Conservation (phyloP, 352 stramenopile genomes). For the Phytopythium mirpurense region DNA sequence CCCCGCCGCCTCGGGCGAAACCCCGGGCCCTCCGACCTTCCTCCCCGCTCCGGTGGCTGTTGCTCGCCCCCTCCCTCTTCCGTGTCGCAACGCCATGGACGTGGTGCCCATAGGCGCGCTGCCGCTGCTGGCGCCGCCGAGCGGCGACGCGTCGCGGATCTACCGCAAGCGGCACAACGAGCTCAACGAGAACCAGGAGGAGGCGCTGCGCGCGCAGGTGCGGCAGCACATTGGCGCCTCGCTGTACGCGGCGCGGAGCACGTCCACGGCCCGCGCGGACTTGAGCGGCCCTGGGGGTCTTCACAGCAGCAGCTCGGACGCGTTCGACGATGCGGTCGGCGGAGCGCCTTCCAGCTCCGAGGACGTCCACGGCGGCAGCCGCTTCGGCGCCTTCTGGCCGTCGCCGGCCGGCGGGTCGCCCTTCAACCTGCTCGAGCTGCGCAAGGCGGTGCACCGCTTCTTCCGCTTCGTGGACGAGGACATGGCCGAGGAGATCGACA, state of each 20-base stretch:
- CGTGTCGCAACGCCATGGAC: too few relatives aligned
- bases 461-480: constrained; percentile 44
- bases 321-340: constrained; percentile 3
- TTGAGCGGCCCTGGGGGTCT: not conserved
- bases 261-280: not conserved
- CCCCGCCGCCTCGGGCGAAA: too few relatives aligned
- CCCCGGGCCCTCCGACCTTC: too few relatives aligned
- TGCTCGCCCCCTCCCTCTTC: too few relatives aligned
- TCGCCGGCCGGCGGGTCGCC: constrained; percentile 3
- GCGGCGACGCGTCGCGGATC: constrained; percentile 25
- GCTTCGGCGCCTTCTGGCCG: constrained; percentile 19
- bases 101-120: constrained; percentile 15
- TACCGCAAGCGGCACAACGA: constrained; percentile 39
- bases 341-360: not conserved
- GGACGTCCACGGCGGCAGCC: constrained; percentile 7
- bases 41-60: too few relatives aligned
- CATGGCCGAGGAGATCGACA: constrained; percentile 48
- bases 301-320: constrained; percentile 9
- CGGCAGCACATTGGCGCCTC: constrained; percentile 33
- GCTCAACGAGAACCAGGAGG: constrained; percentile 40
- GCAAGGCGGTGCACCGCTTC: constrained; percentile 30
- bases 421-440: constrained; percentile 18
- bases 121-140: constrained; percentile 28
- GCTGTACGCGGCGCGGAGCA: not conserved
- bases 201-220: constrained; percentile 36